phyloP scores from a whole-genome alignment of 441 rosid genomes.

The Dalechampia spathulata region DNA sequence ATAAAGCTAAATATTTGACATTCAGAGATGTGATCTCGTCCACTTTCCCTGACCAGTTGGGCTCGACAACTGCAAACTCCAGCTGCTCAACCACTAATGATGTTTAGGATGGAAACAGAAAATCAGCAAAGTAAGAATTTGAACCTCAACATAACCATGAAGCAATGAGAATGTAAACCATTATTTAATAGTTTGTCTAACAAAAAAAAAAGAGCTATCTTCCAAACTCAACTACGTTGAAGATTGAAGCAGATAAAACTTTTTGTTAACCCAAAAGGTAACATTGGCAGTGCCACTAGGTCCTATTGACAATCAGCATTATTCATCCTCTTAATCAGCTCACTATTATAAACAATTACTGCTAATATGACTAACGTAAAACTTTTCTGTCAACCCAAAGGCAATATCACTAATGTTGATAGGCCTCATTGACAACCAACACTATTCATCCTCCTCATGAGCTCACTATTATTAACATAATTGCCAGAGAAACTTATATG shows the following conservation, averaged over 20 bases:
- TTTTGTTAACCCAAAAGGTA: background rate
- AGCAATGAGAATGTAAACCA: constrained; percentile 1
- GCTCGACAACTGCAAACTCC: constrained; percentile 54
- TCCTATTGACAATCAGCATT: background rate
- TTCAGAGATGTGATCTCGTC: constrained; percentile 54
- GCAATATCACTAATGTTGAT: background rate
- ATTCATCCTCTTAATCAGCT: background rate
- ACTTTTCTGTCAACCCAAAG: background rate
- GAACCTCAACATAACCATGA: constrained; percentile 6
- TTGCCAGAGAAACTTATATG: too few relatives aligned
- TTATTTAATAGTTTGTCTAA: background rate
- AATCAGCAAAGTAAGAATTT: constrained; percentile 18
- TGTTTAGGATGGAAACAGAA: constrained; percentile 12
- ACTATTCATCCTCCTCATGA: too few relatives aligned
- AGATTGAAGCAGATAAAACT: background rate
- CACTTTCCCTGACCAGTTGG: constrained; percentile 63
- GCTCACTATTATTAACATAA: too few relatives aligned
- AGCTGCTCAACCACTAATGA: constrained; percentile 67
- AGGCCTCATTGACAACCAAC: too few relatives aligned
- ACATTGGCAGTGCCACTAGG: background rate
- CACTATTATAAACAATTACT: background rate
- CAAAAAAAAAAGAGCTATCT: background rate
- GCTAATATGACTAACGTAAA: background rate
- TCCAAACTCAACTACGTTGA: background rate
- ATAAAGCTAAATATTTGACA: constrained; percentile 54